These are phyloP conservation scores for Tetragonia tetragonoides DNA, from an alignment of 148 eudicot species.

Conservation along the genomic window DNA sequence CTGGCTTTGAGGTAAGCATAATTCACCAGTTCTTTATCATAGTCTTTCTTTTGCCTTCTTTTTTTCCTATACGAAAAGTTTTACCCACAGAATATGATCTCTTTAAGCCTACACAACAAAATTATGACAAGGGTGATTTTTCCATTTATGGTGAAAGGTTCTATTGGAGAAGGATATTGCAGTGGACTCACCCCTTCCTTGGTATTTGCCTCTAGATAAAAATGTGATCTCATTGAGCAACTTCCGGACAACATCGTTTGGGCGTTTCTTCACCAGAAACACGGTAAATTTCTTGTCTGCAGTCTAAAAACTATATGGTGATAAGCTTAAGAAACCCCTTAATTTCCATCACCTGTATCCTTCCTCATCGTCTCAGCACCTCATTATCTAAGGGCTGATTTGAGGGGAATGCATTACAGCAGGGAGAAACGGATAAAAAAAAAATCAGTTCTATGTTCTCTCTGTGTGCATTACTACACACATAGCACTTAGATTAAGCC, in stretches of 20 bases:
- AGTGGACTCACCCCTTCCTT: slow-evolving; percentile 61
- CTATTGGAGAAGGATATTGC: slow-evolving; percentile 75
- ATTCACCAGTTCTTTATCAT: not conserved
- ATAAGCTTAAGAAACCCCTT: no score
- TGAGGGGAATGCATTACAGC: no score
- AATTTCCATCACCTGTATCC: no score
- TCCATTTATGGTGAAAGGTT: slow-evolving; percentile 35
- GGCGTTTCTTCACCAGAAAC: slow-evolving; percentile 62
- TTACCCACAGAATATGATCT: no score
- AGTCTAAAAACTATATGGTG: not conserved
- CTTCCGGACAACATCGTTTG: slow-evolving; percentile 64
- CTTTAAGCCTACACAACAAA: no score
- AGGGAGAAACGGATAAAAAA: no score
- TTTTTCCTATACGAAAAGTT: no score
- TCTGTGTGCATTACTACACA: no score
- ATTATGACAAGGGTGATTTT: not conserved
- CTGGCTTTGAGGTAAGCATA: slow-evolving; percentile 69
- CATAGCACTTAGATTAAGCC: no score
- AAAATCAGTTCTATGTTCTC: no score
- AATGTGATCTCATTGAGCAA: slow-evolving; percentile 51
- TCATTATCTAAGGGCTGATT: no score
- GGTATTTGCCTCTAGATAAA: slow-evolving; percentile 72
- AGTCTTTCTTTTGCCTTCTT: not conserved
- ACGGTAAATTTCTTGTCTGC: slow-evolving; percentile 37
- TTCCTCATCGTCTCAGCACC: no score